Base-by-base conservation (phyloP, 805 yeast species). In the Saturnispora besseyi region DNA sequence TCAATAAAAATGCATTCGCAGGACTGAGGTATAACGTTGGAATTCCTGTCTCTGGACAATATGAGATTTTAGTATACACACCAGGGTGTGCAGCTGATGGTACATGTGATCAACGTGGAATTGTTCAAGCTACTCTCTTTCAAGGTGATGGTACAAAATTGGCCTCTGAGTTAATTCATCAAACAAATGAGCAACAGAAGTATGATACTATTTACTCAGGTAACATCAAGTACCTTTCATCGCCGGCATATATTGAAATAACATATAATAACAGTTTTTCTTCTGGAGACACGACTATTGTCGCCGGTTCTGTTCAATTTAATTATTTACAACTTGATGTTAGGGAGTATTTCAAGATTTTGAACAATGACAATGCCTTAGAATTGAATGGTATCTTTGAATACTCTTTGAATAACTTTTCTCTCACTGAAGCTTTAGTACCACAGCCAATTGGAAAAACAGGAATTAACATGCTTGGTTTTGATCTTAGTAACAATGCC, bases 121-220 rank as follows among this genome's bases (percentile, higher is more conserved):
- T 78, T 26, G 91, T 87, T 3, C 87, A 87, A 57, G 96, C 83
- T 0, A 75, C 95, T 0, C 70, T 90, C 2, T 69, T 65, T 54
- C 76, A 77, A 36, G 73, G 72, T 9, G 70, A 74, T 31, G 77
- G 75, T 22, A 58, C 62, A 0, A 50, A 74, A 1, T 57, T 81
- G 3, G 58, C 74, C 2, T 58, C 78, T 1, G 56, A 67, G 2
- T 55, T 74, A 40, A 70, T 91, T 22, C 88, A 79, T 62, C 98
- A 93, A 66, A 88, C 87, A 44, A 93, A 93, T 63, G 71, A 78
- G 33, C 75, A 79, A 50, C 76, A 82, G 45, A 93, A 93, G 63
- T 91, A 87, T 62, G 98, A 93, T 64, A 71, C 75, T 18, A 61
- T 93, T 7, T 91, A 68, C 62, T 69, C 75, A 41, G 99, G 98